Base-by-base conservation (phyloP, 2,329 filamentous ascomycete genomes). In the Fusarium stilboides region DNA sequence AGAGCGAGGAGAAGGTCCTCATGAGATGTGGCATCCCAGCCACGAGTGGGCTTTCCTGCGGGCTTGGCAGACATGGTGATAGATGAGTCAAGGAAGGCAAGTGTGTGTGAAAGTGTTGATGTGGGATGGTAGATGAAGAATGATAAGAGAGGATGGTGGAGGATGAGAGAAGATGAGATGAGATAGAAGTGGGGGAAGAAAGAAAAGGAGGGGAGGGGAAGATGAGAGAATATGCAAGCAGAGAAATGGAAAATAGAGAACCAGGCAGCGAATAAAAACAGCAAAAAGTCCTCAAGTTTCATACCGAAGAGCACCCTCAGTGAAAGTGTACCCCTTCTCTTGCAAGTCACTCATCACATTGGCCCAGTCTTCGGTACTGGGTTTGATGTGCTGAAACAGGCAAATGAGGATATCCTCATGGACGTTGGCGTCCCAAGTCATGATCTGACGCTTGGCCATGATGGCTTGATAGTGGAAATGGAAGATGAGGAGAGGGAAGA, bases 331-430 rank as follows among this genome's bases (percentile, higher is more conserved):
- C 12, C 82, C 82, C 57, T 77, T 76, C 8, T 65, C 73, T 0
- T 75, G 69, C 39, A 85, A 74, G 6, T 82, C 72, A 1, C 71
- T 71, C 71, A 83, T 77, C 8, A 85, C 74, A n/a, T 78, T 75
- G 22, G 71, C 43, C 69, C 78, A 80, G 13, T 81, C 76, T 1
- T 71, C 71, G 0, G 65, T 39, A 4, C 65, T 74, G 4, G 81
- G 77, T 37, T 76, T 79, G 55, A 81, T 66, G 8, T 79, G 74
- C 26, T 79, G 76, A n/a, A 82, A 72, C 24, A 86, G 60, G 28
- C 78, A 79, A 8, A 81, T 57, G 36, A 87, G 77, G 42, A 86
- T 80, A 40, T 83, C 82, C 60, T 82, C 75, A 45, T 86, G 83
- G 19, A 80, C 77, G 10, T 76, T 74, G 7, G 78, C 71, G 28